Evolutionary conservation across 139 green algal species (phyloP).

Genomic region (Closterium sp.): DNA sequence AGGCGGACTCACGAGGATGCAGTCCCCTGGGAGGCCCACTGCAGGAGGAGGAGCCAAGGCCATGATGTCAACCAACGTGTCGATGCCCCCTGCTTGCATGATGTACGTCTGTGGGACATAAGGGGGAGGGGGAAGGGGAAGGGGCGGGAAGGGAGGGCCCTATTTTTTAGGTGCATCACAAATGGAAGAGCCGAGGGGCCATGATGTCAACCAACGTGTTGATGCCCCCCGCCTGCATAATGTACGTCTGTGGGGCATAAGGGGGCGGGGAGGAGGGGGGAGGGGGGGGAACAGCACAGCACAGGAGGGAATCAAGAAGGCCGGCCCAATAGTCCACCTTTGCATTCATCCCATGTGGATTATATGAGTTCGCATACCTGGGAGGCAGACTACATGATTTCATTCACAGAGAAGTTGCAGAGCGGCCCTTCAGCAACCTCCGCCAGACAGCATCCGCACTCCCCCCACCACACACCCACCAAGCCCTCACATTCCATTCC

Average conservation of each 20-base stretch:
- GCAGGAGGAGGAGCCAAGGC: background rate
- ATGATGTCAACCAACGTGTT: background rate
- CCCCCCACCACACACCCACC: constrained; percentile 4
- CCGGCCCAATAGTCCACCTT: too few relatives aligned
- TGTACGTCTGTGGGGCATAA: too few relatives aligned
- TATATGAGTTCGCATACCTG: too few relatives aligned
- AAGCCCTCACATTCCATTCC: background rate
- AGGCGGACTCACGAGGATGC: background rate
- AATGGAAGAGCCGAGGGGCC: background rate
- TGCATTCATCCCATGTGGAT: too few relatives aligned
- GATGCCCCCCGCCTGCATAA: too few relatives aligned
- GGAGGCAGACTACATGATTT: background rate
- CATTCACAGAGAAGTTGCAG: constrained; percentile 30
- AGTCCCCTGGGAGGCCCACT: background rate
- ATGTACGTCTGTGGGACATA: background rate
- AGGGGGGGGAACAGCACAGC: background rate
- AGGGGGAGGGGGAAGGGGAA: too few relatives aligned
- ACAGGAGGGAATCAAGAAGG: too few relatives aligned
- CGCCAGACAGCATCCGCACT: background rate
- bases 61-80: background rate
- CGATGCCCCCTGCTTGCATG: background rate
- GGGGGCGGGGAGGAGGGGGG: too few relatives aligned
- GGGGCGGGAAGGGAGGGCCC: too few relatives aligned
- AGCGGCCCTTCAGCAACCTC: constrained; percentile 9
- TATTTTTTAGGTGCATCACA: too few relatives aligned